Evolutionary conservation across 2,329 filamentous ascomycete species (phyloP).

Genomic region (Boeremia lycopersici): DNA sequence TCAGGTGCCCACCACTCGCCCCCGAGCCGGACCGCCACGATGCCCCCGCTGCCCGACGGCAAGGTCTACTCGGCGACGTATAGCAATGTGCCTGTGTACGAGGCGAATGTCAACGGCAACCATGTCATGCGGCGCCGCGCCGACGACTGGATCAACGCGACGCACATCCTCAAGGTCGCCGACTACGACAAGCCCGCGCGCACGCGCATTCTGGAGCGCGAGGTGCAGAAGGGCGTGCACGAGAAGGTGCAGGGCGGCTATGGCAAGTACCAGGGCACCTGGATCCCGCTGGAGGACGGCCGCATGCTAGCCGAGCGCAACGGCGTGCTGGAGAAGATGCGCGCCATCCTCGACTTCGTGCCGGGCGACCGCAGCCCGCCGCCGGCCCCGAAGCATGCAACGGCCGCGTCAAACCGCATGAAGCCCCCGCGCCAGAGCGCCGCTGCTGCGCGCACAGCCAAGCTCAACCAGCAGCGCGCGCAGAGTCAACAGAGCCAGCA

Average conservation of each 20-base stretch:
- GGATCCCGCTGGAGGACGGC: slow-evolving; percentile 87
- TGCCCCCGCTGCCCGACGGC: slow-evolving; percentile 47
- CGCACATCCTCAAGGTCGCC: slow-evolving; percentile 95
- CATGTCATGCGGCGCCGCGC: slow-evolving; percentile 95
- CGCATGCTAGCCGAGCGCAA: slow-evolving; percentile 85
- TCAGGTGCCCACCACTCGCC: slow-evolving; percentile 3
- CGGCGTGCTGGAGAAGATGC: slow-evolving; percentile 80
- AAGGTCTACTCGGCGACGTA: slow-evolving; percentile 70
- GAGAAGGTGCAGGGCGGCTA: slow-evolving; percentile 99
- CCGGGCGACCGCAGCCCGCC: slow-evolving; percentile 87
- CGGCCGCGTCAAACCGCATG: slow-evolving; percentile 72
- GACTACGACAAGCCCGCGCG: slow-evolving; percentile 96
- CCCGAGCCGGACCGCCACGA: slow-evolving; percentile 25
- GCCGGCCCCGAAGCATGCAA: slow-evolving; percentile 88
- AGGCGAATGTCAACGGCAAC: slow-evolving; percentile 83
- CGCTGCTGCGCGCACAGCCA: slow-evolving; percentile 55
- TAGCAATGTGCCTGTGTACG: slow-evolving; percentile 90
- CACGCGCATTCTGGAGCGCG: slow-evolving; percentile 92
- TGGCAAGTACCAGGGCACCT: slow-evolving; percentile 98
- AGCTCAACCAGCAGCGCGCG: slow-evolving; percentile 42
- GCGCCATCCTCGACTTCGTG: slow-evolving; percentile 86
- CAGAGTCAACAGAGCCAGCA: background rate
- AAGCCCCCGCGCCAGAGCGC: slow-evolving; percentile 73
- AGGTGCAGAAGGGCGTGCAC: slow-evolving; percentile 94
- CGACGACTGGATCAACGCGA: slow-evolving; percentile 99